Base-by-base conservation (phyloP, 106 monocot species). In the Agapanthus africanus region DNA sequence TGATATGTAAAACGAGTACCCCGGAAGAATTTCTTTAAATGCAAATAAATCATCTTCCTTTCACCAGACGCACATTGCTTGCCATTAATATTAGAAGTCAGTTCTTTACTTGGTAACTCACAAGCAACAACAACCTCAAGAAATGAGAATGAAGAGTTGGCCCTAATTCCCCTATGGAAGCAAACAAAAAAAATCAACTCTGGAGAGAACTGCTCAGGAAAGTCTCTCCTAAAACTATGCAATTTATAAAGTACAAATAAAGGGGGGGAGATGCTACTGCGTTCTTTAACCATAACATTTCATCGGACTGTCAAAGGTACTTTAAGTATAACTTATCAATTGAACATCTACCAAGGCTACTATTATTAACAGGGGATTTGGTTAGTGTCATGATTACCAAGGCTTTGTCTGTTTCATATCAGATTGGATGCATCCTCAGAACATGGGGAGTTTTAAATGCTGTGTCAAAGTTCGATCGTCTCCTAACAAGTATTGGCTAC, bases 11-110 rank as follows among this genome's bases (percentile, higher is more conserved):
- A 93, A 25, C 99, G 84, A 70, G 69, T 79, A 37, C 93, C 99
- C 56, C 89, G 73, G 63, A 83, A 90, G 60, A 82, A 99, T 73
- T 79, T 89, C 83, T 93, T 93, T 63, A 99, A 62, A 76, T 99
- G 99, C 59, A 99, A 77, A 80, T 85, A 80, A 54, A 90, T 73
- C 44, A 32, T 81, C 66, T 79, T 83, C 56, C 76, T 80, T 44
- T 50, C 37, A 13, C 72, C 73, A 31, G 9, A n/a, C 9, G 42
- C 30, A 67, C 16, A 54, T 54, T 72, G 49, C 19, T 70, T 46
- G 66, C 66, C 67, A 18, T 52, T 32, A 44, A 46, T 2, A 37
- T 71, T 75, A 61, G 69, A 50, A 67, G 2, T 62, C 66, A 36
- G 15, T 33, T 77, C 65, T 52, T 40, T 63, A 34, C 68, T 67